Conservation (phyloP, 2,329 filamentous ascomycete genomes). For the Colletotrichum falcatum region DNA sequence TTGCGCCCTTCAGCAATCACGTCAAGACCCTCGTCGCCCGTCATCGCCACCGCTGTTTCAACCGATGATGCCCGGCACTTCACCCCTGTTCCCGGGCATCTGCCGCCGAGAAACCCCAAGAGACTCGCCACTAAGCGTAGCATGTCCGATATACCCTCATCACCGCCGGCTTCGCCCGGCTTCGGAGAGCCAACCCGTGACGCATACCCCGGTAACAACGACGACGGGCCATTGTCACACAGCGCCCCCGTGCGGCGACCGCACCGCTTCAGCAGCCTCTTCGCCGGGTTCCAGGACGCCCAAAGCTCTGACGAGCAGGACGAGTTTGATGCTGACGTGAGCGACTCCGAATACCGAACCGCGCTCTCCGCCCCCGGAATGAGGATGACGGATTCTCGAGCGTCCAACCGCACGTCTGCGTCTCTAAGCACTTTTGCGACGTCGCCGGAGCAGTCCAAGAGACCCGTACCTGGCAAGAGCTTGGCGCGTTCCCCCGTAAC, state of each 20-base stretch:
- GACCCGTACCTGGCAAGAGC: constrained; percentile 43
- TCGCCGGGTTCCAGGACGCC: constrained; percentile 80
- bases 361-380: constrained; percentile 73
- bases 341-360: constrained; percentile 76
- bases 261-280: constrained; percentile 84
- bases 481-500: constrained; percentile 52
- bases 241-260: constrained; percentile 74
- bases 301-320: constrained; percentile 75
- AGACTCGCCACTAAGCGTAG: constrained; percentile 63
- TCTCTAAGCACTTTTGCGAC: constrained; percentile 50
- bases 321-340: constrained; percentile 72
- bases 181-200: constrained; percentile 64
- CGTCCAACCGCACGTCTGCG: constrained; percentile 57
- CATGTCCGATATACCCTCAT: constrained; percentile 62
- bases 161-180: constrained; percentile 46
- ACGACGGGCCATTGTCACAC: constrained; percentile 78
- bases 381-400: constrained; percentile 52
- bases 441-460: constrained; percentile 56
- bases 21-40: constrained; percentile 69
- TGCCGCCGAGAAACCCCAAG: constrained; percentile 71
- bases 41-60: constrained; percentile 47
- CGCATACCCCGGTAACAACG: constrained; percentile 82
- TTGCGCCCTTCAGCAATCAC: constrained; percentile 82
- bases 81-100: constrained; percentile 63
- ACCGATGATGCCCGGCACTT: constrained; percentile 58